Evolutionary conservation across 1,139 yeast genomes (phyloP).

Genomic region (Kodamaea fungicola): DNA sequence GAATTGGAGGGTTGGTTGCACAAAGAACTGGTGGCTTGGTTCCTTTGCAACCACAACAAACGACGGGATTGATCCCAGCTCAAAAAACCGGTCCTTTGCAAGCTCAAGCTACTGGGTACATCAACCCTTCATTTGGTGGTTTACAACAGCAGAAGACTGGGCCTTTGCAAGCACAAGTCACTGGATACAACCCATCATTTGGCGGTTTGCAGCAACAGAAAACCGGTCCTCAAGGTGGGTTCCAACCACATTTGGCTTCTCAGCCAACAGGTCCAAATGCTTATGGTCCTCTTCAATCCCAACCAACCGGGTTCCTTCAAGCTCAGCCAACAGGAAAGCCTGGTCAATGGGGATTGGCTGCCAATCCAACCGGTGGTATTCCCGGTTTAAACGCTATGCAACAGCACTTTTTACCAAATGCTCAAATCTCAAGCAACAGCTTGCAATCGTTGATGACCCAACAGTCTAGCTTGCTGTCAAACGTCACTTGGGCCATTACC

Average conservation of each 20-base stretch:
- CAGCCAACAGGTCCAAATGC: constrained; percentile 21
- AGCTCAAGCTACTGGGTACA: constrained; percentile 20
- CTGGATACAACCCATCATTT: constrained; percentile 11
- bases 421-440: constrained; percentile 37
- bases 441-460: constrained; percentile 55
- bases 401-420: constrained; percentile 70
- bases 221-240: constrained; percentile 23
- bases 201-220: constrained; percentile 10
- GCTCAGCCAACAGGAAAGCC: constrained; percentile 69
- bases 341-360: constrained; percentile 80
- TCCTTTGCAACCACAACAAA: constrained; percentile 49
- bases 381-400: constrained; percentile 78
- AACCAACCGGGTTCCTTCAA: constrained; percentile 43
- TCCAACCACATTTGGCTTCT: constrained; percentile 42
- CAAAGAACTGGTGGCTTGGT: constrained; percentile 46
- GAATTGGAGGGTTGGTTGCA: constrained; percentile 12
- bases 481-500: constrained; percentile 72
- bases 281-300: constrained; percentile 28
- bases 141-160: constrained; percentile 9
- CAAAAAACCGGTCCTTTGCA: constrained; percentile 31
- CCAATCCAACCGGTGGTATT: constrained; percentile 68
- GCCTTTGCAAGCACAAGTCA: constrained; percentile 12
- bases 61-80: constrained; percentile 45
- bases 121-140: constrained; percentile 2
- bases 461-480: constrained; percentile 30